Evolutionary conservation across 2,329 filamentous ascomycete species (phyloP), one percentile per base, ranked within the genome.

Genomic region (Verticillium tricorpus): DNA sequence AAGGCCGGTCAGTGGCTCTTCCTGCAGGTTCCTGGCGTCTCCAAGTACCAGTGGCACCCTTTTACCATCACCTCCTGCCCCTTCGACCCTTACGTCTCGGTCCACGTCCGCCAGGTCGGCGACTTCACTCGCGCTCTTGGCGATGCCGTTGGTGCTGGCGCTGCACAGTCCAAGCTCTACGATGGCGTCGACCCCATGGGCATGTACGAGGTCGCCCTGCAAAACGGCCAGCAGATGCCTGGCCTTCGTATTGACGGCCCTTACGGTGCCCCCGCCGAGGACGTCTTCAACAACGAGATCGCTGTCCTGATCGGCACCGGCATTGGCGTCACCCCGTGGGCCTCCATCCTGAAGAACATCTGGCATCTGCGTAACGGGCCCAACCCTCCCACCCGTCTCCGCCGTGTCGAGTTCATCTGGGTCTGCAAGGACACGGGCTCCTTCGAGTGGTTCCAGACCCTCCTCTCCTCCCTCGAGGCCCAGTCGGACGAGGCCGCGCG

Each of bases 41-140:
- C 92, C 66, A 86, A 83, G 69, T 89, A 92, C 72, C 93, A 99
- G 79, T 99, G 95, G 95, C 95, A 99, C 77, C 95, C 95, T 1
- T 99, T 98, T 74, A 99, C 95, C 71, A 98, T 99, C 76, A 99
- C 95, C 2, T 98, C 95, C 11, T 99, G 95, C 77, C 95, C 95
- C 5, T 95, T 92, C 72, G 95, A 99, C 70, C 91, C 92, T 0
- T 98, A 98, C 72, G 87, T 98, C 67, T 97, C 92, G 45, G 85
- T 99, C 34, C 95, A 99, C 76, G 89, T 99, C 62, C 91, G 95
- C 57, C 95, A 98, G 79, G 94, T 98, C 7, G 95, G 95, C 67
- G 95, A 99, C 78, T 99, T 96, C 73, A 99, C 95, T 14, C 87
- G 88, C 64, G 87, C 89, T n/a, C 85, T 99, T n/a, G 95, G 93